Evolutionary conservation across 2,329 filamentous ascomycete species (phyloP).

Genomic region (Didymella pomorum): DNA sequence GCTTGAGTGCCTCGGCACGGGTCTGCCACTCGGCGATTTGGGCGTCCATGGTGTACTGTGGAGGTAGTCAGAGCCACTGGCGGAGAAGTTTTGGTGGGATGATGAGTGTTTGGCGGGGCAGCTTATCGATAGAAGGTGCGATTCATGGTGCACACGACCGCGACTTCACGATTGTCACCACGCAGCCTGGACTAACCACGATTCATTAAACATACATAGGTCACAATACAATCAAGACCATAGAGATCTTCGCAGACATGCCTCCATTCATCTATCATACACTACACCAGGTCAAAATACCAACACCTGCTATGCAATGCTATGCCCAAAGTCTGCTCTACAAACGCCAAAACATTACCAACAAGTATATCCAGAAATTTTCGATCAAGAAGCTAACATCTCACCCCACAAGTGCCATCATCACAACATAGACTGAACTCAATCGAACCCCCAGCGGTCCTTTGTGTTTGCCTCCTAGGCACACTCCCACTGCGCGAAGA

Average conservation of each 20-base stretch:
- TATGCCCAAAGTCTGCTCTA: not conserved
- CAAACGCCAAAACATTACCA: slow-evolving; percentile 33
- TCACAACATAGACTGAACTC: not conserved
- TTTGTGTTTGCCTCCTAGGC: slow-evolving; percentile 21
- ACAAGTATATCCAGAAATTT: slow-evolving; percentile 4
- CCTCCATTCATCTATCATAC: slow-evolving; percentile 10
- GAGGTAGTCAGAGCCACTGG: slow-evolving; percentile 2
- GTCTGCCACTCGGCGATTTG: slow-evolving; percentile 64
- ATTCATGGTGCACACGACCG: slow-evolving; percentile 8
- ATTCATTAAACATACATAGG: not conserved
- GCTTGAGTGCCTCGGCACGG: slow-evolving; percentile 60
- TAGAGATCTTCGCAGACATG: not conserved
- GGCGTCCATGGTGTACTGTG: slow-evolving; percentile 41
- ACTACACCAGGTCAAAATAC: slow-evolving; percentile 1
- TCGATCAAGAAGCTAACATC: slow-evolving; percentile 4
- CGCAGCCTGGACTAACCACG: not conserved
- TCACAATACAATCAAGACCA: not conserved
- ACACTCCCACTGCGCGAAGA: slow-evolving; percentile 82
- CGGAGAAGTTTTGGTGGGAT: slow-evolving; percentile 26
- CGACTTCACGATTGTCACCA: not conserved
- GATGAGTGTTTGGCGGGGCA: slow-evolving; percentile 24
- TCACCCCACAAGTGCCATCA: slow-evolving; percentile 2
- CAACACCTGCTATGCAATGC: slow-evolving; percentile 20
- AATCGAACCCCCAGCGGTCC: not conserved
- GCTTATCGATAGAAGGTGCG: slow-evolving; percentile 16